Evolutionary conservation across 805 yeast species (phyloP).

Genomic region (Lachancea thermotolerans): DNA sequence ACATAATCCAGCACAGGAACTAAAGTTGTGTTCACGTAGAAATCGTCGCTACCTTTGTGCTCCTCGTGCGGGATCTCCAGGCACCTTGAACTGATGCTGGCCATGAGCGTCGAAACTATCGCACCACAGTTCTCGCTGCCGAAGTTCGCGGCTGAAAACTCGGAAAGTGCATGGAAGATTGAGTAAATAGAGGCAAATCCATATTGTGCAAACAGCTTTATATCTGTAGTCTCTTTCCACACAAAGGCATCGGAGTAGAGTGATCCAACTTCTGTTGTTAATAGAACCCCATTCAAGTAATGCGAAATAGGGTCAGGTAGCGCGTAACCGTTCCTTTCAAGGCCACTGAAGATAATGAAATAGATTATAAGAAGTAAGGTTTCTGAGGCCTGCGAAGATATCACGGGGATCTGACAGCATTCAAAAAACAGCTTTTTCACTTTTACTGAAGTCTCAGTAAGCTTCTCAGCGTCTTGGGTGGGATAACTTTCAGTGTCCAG

Average conservation of each 20-base stretch:
- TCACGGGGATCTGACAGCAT: conserved; percentile 18
- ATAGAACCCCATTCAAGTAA: conserved; percentile 20
- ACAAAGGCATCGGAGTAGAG: conserved; percentile 1
- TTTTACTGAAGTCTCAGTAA: conserved; percentile 22
- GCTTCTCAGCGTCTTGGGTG: conserved; percentile 16
- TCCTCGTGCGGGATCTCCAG: conserved; percentile 55
- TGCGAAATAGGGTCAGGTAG: conserved; percentile 14
- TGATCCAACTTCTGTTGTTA: conserved; percentile 12
- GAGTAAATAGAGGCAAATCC: background rate
- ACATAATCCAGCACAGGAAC: conserved; percentile 66
- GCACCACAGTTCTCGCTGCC: background rate
- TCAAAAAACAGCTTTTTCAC: conserved; percentile 27
- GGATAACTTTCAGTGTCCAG: conserved; percentile 19
- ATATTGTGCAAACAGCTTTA: conserved; percentile 3
- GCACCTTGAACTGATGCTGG: conserved; percentile 52
- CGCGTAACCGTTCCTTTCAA: conserved; percentile 10
- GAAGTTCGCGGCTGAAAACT: conserved; percentile 2
- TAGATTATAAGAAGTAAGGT: conserved; percentile 18
- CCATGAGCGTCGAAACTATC: conserved; percentile 23
- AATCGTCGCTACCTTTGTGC: conserved; percentile 32
- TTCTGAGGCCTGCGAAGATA: conserved; percentile 16
- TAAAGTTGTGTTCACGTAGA: conserved; percentile 44
- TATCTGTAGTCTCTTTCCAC: background rate
- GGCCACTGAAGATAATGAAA: conserved; percentile 12
- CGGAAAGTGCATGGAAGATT: conserved; percentile 1